phyloP scores from a whole-genome alignment of 176 grass and related monocot genomes.

The Bromus sterilis region DNA sequence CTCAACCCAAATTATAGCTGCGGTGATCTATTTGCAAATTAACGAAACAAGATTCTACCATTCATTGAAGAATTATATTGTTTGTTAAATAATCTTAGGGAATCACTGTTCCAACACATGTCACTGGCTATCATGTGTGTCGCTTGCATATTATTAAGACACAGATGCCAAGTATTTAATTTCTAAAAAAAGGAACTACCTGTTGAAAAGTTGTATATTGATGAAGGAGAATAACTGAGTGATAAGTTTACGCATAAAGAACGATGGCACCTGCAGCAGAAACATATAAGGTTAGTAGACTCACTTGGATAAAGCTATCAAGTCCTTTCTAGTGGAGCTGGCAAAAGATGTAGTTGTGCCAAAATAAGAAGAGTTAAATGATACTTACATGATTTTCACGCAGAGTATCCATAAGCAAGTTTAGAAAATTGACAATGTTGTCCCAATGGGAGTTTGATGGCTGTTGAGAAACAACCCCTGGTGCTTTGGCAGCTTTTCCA shows the following conservation, averaged over 20 bases:
- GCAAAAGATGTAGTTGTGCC: background rate
- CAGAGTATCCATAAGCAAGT: slow-evolving; percentile 72
- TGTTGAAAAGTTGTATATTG: slow-evolving; percentile 98
- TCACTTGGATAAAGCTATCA: slow-evolving; percentile 1
- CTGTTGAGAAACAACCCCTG: slow-evolving; percentile 43
- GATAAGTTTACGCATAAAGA: slow-evolving; percentile 96
- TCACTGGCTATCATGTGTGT: background rate
- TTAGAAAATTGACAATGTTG: slow-evolving; percentile 83
- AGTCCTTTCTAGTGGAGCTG: background rate
- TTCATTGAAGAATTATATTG: background rate
- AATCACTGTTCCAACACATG: background rate
- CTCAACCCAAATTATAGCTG: background rate
- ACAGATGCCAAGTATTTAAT: background rate
- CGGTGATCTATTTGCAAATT: background rate
- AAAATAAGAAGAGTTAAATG: slow-evolving; percentile 7
- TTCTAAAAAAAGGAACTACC: slow-evolving; percentile 42
- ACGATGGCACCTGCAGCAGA: slow-evolving; percentile 76
- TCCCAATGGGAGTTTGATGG: slow-evolving; percentile 68
- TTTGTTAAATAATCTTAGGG: background rate
- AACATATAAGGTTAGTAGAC: slow-evolving; percentile 3
- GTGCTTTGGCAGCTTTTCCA: slow-evolving; percentile 66
- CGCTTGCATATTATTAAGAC: background rate
- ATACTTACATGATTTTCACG: slow-evolving; percentile 70
- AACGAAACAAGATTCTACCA: background rate
- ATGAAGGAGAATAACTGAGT: slow-evolving; percentile 95